These are phyloP conservation scores for Rhodotorula glutinis DNA, from an alignment of 1,284 basidiomycete genomes.

Conservation along the genomic window DNA sequence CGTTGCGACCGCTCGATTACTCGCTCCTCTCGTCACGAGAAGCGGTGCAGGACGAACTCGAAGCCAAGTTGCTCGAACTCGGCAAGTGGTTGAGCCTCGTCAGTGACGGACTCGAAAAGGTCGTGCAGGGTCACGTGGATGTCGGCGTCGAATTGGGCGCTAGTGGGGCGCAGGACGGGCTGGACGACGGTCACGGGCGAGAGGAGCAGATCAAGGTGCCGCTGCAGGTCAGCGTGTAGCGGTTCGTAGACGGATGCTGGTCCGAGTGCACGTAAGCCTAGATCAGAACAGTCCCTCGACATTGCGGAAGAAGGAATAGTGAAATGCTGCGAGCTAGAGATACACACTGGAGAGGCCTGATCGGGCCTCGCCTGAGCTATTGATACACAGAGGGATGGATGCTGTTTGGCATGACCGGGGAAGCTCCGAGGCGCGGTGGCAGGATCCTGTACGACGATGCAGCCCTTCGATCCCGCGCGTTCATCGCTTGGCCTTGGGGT, in stretches of 20 bases:
- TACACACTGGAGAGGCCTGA: no score
- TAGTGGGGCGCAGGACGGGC: neutral
- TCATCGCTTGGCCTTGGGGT: conserved; percentile 2
- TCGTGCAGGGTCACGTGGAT: neutral
- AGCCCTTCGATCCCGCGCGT: no score
- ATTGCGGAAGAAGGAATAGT: no score
- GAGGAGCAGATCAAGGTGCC: neutral
- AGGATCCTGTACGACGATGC: no score
- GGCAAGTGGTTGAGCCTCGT: conserved; percentile 74
- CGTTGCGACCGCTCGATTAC: conserved; percentile 21
- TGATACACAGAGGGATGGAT: no score
- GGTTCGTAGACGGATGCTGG: neutral
- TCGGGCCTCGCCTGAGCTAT: no score
- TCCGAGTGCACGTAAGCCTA: no score
- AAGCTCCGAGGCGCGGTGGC: no score
- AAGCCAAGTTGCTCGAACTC: conserved; percentile 72
- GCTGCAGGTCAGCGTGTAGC: neutral
- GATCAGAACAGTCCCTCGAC: no score
- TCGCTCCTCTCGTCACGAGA: conserved; percentile 3
- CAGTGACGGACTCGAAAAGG: conserved; percentile 50
- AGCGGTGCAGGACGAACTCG: conserved; percentile 61
- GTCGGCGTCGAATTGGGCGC: neutral
- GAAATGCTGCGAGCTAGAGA: no score
- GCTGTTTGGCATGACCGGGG: no score
- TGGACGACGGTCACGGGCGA: neutral